Evolutionary conservation across 78 protist genomes (phyloP).

Genomic region (Chrysochromulina parva): DNA sequence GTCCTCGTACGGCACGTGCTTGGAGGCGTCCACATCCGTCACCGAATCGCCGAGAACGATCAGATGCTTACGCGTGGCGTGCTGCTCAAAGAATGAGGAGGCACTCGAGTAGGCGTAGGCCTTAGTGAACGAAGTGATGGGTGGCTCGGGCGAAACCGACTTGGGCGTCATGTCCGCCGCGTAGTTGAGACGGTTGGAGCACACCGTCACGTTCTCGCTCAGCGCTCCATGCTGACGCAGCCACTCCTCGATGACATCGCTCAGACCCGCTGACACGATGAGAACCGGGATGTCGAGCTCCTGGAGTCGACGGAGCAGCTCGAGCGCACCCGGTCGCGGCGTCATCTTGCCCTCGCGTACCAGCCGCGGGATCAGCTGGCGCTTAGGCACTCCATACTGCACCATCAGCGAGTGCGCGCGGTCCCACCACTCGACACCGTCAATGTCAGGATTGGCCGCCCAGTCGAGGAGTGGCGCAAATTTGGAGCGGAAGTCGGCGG

Average conservation of each 20-base stretch:
- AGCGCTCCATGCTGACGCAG: neutral
- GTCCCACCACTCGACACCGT: slow-evolving; percentile 19
- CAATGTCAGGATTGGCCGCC: neutral
- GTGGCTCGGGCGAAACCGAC: neutral
- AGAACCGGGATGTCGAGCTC: neutral
- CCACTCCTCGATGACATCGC: neutral
- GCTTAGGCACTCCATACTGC: neutral
- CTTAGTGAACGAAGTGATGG: neutral
- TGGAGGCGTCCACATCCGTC: neutral
- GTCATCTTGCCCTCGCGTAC: neutral
- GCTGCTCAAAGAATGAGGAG: neutral
- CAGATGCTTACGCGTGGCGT: neutral
- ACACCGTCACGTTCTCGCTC: neutral
- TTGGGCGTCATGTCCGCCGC: neutral
- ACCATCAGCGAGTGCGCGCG: neutral
- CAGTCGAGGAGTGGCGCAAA: slow-evolving; percentile 17
- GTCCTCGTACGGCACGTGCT: neutral
- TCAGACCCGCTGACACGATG: neutral
- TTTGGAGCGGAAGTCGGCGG: neutral
- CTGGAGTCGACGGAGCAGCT: neutral
- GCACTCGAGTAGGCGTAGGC: neutral
- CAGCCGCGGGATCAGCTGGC: neutral
- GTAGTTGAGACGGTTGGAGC: slow-evolving; percentile 5
- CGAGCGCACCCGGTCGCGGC: neutral
- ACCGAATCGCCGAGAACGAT: neutral